Evolutionary conservation across 371 early-diverging fungal genomes (phyloP), one percentile per base, ranked within the genome.

Genomic region (Chytridiales sp.): DNA sequence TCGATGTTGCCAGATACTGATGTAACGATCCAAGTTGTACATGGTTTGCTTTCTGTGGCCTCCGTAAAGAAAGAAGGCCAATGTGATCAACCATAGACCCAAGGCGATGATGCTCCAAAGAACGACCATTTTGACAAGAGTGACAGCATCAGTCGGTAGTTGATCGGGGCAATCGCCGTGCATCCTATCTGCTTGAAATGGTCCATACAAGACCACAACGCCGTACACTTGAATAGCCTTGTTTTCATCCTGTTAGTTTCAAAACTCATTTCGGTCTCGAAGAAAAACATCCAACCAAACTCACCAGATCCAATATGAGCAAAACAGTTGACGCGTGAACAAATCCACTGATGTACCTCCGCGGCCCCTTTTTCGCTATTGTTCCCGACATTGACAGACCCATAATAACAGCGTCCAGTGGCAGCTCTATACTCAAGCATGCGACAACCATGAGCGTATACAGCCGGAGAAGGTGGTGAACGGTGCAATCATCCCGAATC

Each of bases 1-100:
- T 6, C 74, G 67, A 15, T 55, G 56, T 51, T 69, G 63, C 74
- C 74, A 73, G 35, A 69, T 42, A 4, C 40, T 46, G 17, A 65
- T 34, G 47, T 59, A 64, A 17, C 50, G 40, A 29, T 57, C 54
- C 34, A 44, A 24, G 30, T 68, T 53, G 8, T 54, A 35, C 21
- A 26, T 41, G 29, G 51, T 19, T 21, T 34, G 17, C 27, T 34
- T 35, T 21, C 62, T 60, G 40, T 31, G 32, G 8, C 48, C 40
- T 11, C 55, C 36, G 27, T 31, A 55, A 17, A 72, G 39, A 27
- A 68, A 59, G 24, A 62, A 17, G 11, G 22, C 51, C 31, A 72
- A 22, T n/a, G 57, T 47, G 13, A 66, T 3, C 48, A 72, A 66
- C 48, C 55, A 72, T 32, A 66, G 24, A 8, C 39, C 17, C 3